Evolutionary conservation across 1,139 yeast genomes (phyloP).

Genomic region (Kluyveromyces sp.): DNA sequence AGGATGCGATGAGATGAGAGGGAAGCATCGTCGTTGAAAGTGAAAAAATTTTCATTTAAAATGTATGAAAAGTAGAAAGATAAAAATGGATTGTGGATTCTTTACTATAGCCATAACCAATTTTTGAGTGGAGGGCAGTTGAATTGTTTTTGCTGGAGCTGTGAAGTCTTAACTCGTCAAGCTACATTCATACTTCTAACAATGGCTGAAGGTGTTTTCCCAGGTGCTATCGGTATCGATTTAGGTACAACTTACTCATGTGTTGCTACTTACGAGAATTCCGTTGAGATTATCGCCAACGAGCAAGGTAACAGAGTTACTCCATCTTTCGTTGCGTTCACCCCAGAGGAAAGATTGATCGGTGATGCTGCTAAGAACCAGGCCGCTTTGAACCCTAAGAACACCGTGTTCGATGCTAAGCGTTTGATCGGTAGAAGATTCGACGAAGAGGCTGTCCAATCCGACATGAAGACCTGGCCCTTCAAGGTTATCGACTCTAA

Average conservation of each 20-base stretch:
- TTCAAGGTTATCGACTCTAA: constrained; percentile 81
- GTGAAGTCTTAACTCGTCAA: constrained; percentile 20
- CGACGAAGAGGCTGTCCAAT: constrained; percentile 85
- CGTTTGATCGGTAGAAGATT: constrained; percentile 96
- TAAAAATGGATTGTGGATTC: background rate
- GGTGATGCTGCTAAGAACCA: constrained; percentile 99
- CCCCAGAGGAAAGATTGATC: constrained; percentile 91
- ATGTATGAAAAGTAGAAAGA: constrained; percentile 7
- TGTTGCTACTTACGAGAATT: constrained; percentile 91
- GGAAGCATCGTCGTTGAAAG: constrained; percentile 1
- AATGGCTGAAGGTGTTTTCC: constrained; percentile 99
- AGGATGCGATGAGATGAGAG: background rate
- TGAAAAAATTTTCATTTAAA: constrained; percentile 12
- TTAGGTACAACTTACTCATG: constrained; percentile 96
- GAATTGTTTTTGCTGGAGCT: too few species aligned
- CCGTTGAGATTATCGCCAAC: constrained; percentile 92
- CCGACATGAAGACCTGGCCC: constrained; percentile 86
- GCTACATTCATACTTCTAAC: constrained; percentile 27
- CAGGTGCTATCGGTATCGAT: constrained; percentile 99
- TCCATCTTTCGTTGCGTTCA: constrained; percentile 97
- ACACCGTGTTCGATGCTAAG: constrained; percentile 97
- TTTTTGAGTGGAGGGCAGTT: too few species aligned
- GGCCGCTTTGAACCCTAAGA: constrained; percentile 94
- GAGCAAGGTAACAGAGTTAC: constrained; percentile 99
- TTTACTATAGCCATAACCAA: too few species aligned